A percentile compares a stretch with the other conserved stretches of the same genome.
Conservation (phyloP, 1,139 yeast species). For the Pneumocystis wakefieldiae region DNA sequence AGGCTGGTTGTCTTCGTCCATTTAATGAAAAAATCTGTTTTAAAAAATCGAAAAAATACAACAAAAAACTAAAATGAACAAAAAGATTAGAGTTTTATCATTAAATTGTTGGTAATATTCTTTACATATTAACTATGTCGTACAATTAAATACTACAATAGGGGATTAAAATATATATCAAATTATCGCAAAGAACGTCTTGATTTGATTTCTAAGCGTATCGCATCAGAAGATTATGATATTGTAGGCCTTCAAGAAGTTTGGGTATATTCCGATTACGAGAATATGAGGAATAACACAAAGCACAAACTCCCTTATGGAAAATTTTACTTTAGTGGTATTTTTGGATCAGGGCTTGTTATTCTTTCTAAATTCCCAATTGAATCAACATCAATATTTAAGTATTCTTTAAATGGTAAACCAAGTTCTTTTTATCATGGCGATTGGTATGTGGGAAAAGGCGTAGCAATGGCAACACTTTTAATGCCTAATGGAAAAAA, state of each 20-base stretch:
- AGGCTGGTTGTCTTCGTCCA: background rate
- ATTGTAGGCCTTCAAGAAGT: slow-evolving; percentile 82
- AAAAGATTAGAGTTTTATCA: slow-evolving; percentile 13
- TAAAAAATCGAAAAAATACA: background rate
- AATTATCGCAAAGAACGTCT: slow-evolving; percentile 51
- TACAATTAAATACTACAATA: slow-evolving; percentile 31
- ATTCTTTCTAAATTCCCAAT: slow-evolving; percentile 75
- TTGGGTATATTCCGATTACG: slow-evolving; percentile 83
- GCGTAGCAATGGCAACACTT: slow-evolving; percentile 62
- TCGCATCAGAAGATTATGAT: slow-evolving; percentile 51
- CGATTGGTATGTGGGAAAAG: slow-evolving; percentile 94
- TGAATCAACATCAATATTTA: slow-evolving; percentile 54
- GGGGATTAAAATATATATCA: slow-evolving; percentile 84
- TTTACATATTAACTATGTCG: background rate
- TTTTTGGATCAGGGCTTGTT: slow-evolving; percentile 87
- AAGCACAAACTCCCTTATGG: slow-evolving; percentile 41
- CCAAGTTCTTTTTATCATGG: slow-evolving; percentile 90
- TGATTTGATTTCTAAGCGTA: slow-evolving; percentile 53
- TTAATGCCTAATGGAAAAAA: slow-evolving; percentile 38
- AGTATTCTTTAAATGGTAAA: slow-evolving; percentile 86
- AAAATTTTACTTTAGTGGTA: slow-evolving; percentile 58
- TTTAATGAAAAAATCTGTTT: background rate
- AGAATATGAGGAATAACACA: slow-evolving; percentile 38
- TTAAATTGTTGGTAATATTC: slow-evolving; percentile 18
- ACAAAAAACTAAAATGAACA: background rate